A percentile compares a stretch with the other conserved stretches of the same genome.
phyloP scores from a whole-genome alignment of 805 yeast species.

The Candida ipomoeae region DNA sequence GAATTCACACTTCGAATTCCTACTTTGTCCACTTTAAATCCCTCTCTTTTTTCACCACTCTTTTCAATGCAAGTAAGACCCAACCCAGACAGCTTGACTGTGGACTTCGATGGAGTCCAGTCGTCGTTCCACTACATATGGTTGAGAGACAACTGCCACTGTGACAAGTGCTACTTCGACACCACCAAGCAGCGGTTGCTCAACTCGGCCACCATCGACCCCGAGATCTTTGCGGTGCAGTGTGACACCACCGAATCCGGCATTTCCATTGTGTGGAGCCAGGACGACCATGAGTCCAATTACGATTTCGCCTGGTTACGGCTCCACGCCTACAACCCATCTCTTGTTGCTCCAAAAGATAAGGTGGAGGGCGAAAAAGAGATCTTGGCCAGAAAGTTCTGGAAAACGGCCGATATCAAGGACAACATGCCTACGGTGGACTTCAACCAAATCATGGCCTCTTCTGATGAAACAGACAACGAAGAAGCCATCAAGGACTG shows the following conservation, averaged over 20 bases:
- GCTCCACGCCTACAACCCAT: slow-evolving; percentile 51
- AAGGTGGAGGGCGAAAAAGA: slow-evolving; percentile 27
- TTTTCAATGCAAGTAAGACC: background rate
- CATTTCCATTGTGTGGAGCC: slow-evolving; percentile 35
- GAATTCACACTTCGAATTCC: no score
- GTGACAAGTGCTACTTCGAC: slow-evolving; percentile 49
- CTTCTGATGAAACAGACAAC: slow-evolving; percentile 24
- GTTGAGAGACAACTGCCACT: slow-evolving; percentile 65
- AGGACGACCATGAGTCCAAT: slow-evolving; percentile 34
- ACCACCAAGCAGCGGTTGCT: slow-evolving; percentile 57
- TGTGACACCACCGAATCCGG: slow-evolving; percentile 12
- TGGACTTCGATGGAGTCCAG: slow-evolving; percentile 9
- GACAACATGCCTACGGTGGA: slow-evolving; percentile 45
- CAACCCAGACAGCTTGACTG: slow-evolving; percentile 4
- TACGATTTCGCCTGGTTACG: slow-evolving; percentile 42
- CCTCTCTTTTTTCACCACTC: background rate
- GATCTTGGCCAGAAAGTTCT: slow-evolving; percentile 31
- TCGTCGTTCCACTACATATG: slow-evolving; percentile 40
- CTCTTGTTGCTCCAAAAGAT: slow-evolving; percentile 29
- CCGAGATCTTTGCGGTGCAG: slow-evolving; percentile 23
- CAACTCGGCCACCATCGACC: slow-evolving; percentile 46
- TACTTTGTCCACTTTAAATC: no score
- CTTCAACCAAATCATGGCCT: slow-evolving; percentile 42
- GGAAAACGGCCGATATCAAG: slow-evolving; percentile 44
- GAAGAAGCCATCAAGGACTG: slow-evolving; percentile 50